Percentiles rank a stretch among this genome's conserved stretches.
Evolutionary conservation across 2,329 filamentous ascomycete genomes (phyloP).

Genomic region (Coccinonectria pachysandricola): DNA sequence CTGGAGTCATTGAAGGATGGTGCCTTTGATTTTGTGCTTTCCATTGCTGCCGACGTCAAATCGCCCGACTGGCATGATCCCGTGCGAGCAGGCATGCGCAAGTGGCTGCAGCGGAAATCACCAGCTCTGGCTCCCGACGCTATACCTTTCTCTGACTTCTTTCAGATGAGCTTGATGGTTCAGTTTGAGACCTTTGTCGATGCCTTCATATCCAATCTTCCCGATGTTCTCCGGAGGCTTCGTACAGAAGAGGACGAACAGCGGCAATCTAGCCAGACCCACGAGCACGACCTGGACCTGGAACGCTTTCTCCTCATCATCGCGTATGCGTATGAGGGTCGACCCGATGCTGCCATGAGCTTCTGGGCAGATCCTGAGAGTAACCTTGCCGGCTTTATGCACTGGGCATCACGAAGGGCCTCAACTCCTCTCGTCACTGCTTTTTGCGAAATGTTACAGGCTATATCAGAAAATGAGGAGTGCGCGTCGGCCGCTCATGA

Average conservation of each 20-base stretch:
- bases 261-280: conserved; percentile 53
- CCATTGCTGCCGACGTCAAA: conserved; percentile 71
- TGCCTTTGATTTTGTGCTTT: conserved; percentile 83
- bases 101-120: conserved; percentile 74
- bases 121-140: conserved; percentile 57
- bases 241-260: conserved; percentile 87
- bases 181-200: conserved; percentile 83
- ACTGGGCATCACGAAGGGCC: conserved; percentile 91
- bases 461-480: conserved; percentile 71
- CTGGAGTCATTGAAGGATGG: conserved; percentile 73
- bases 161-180: conserved; percentile 64
- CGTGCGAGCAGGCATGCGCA: conserved; percentile 69
- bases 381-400: conserved; percentile 86
- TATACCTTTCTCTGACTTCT: conserved; percentile 58
- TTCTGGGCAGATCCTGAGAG: conserved; percentile 93
- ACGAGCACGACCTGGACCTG: conserved; percentile 62
- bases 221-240: conserved; percentile 77
- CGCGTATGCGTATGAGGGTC: conserved; percentile 79
- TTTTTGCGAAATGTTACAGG: conserved; percentile 92
- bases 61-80: conserved; percentile 80
- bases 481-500: conserved; percentile 79
- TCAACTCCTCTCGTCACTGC: conserved; percentile 93
- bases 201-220: conserved; percentile 89
- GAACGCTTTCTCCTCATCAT: conserved; percentile 90
- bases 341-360: conserved; percentile 70